Conservation (phyloP, 2,329 filamentous ascomycete species). For the Fusarium oxysporum region DNA sequence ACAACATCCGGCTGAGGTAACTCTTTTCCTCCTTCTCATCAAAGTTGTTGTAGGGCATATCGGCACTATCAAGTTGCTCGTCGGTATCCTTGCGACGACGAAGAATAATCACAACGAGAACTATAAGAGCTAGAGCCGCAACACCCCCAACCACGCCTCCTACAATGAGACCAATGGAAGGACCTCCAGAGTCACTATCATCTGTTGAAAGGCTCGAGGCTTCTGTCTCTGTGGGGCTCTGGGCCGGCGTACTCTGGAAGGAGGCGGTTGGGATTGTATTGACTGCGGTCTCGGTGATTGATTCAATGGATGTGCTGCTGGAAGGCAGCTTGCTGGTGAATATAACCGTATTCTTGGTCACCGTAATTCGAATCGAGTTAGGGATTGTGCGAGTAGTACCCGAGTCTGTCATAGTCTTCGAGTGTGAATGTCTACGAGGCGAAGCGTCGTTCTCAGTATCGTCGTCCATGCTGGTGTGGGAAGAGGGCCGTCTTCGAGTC, state of each 20-base stretch:
- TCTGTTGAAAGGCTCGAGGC: neutral
- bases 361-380: slow-evolving; percentile 50
- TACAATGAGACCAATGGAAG: slow-evolving; percentile 49
- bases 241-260: slow-evolving; percentile 9
- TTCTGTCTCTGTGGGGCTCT: slow-evolving; percentile 26
- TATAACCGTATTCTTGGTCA: slow-evolving; percentile 52
- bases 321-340: slow-evolving; percentile 43
- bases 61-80: slow-evolving; percentile 8
- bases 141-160: slow-evolving; percentile 50
- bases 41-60: slow-evolving; percentile 28
- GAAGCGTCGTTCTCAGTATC: slow-evolving; percentile 3
- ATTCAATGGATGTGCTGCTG: slow-evolving; percentile 11
- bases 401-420: slow-evolving; percentile 51
- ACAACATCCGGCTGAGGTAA: slow-evolving; percentile 38
- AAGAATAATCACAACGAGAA: slow-evolving; percentile 40
- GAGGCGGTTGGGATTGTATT: slow-evolving; percentile 15
- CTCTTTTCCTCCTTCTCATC: slow-evolving; percentile 45
- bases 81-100: slow-evolving; percentile 29
- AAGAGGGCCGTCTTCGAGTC: neutral
- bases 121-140: slow-evolving; percentile 41
- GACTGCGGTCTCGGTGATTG: slow-evolving; percentile 10
- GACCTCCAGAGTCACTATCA: slow-evolving; percentile 4
- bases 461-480: slow-evolving; percentile 1
- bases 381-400: slow-evolving; percentile 53
- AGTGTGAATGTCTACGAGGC: neutral